These are phyloP conservation scores for Entomortierella lignicola DNA, from an alignment of 192 early-diverging fungal species.

Conservation along the genomic window DNA sequence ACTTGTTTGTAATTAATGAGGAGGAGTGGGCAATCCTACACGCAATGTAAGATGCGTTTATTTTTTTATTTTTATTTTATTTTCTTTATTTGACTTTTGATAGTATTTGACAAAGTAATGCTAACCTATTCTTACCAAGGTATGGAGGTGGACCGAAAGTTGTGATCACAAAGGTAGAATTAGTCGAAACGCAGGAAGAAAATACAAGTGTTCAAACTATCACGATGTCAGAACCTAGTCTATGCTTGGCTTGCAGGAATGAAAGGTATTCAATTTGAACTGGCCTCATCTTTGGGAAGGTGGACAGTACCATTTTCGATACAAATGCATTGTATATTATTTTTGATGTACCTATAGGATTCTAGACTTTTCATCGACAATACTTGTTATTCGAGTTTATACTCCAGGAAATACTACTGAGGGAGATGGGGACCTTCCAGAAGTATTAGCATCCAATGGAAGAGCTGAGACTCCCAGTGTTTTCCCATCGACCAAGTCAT, in stretches of 20 bases:
- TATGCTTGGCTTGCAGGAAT: conserved; percentile 10
- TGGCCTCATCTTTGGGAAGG: not conserved
- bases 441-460: not conserved
- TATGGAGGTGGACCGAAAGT: conserved; percentile 27
- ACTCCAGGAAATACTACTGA: not conserved
- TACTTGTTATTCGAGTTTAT: conserved; percentile 11
- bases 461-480: not conserved
- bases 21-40: conserved; percentile 23
- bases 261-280: conserved; percentile 6
- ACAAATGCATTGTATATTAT: no score
- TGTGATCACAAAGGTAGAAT: not conserved
- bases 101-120: no score
- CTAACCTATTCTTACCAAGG: conserved; percentile 3
- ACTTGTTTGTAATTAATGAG: conserved; percentile 9
- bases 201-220: not conserved
- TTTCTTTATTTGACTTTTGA: no score
- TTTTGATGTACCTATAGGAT: no score
- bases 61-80: no score
- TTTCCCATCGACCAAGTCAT: not conserved
- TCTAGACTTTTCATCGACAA: conserved; percentile 22
- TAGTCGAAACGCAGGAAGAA: not conserved
- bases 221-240: not conserved
- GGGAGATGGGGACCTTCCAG: not conserved
- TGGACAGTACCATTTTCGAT: no score
- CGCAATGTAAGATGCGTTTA: conserved; percentile 19